Conservation (phyloP, 2,329 filamentous ascomycete species). For the Alternaria burnsii region DNA sequence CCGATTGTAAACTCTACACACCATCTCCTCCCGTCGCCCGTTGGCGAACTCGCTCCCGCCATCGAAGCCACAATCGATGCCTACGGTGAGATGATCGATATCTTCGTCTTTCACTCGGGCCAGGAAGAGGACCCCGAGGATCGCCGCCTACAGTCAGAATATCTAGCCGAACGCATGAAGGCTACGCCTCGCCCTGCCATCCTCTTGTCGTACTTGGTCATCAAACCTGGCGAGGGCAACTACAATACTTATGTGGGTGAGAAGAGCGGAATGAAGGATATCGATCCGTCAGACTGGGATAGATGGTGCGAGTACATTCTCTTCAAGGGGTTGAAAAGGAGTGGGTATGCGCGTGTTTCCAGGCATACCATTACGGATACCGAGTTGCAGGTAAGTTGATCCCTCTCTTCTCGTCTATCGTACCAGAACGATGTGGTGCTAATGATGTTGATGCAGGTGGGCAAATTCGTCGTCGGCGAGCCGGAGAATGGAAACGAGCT, state of each 20-base stretch:
- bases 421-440: neutral
- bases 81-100: conserved; percentile 87
- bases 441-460: conserved; percentile 62
- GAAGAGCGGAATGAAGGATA: conserved; percentile 90
- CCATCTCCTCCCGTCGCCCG: conserved; percentile 90
- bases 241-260: conserved; percentile 95
- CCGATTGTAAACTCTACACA: conserved; percentile 97
- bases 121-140: conserved; percentile 97
- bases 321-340: conserved; percentile 85
- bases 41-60: conserved; percentile 92
- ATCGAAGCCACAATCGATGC: conserved; percentile 97
- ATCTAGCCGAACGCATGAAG: conserved; percentile 88
- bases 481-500: conserved; percentile 71
- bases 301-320: conserved; percentile 99
- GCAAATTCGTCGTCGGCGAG: conserved; percentile 88
- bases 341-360: conserved; percentile 89
- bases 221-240: conserved; percentile 87
- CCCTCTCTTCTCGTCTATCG: neutral
- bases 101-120: conserved; percentile 98
- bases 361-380: conserved; percentile 95
- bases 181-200: conserved; percentile 80
- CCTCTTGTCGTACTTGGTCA: conserved; percentile 90
- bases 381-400: conserved; percentile 77
- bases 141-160: conserved; percentile 83
- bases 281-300: conserved; percentile 92